Percentiles rank a stretch among this genome's conserved stretches.
phyloP scores from a whole-genome alignment of 176 grass and related monocot genomes.

The Leersia perrieri region DNA sequence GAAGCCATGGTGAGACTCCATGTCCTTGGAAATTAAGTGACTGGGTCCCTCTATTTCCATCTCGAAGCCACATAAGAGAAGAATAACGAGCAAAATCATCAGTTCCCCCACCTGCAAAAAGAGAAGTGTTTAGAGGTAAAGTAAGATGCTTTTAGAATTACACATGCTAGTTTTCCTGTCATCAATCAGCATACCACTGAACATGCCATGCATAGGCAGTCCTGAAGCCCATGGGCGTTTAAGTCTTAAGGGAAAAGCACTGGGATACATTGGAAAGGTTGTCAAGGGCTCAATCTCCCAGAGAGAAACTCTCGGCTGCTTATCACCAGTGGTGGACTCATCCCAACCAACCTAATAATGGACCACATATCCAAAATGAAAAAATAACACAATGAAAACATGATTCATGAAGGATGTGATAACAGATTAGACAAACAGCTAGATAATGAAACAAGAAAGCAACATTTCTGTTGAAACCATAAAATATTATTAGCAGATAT shows the following conservation, averaged over 20 bases:
- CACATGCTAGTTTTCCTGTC: not conserved
- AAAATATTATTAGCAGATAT: not conserved
- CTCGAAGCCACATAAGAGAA: constrained; percentile 77
- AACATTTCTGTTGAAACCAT: not conserved
- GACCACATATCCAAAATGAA: constrained; percentile 2
- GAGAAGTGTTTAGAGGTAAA: not conserved
- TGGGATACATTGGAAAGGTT: constrained; percentile 95
- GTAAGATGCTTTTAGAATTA: constrained; percentile 2
- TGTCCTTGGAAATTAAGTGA: constrained; percentile 83
- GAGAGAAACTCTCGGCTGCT: constrained; percentile 81
- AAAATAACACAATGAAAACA: not conserved
- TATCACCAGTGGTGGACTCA: constrained; percentile 92
- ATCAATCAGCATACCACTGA: constrained; percentile 41
- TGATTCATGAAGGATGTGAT: not conserved
- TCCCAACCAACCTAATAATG: constrained; percentile 99
- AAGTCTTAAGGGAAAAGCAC: constrained; percentile 80
- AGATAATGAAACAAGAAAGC: constrained; percentile 11
- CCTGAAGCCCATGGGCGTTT: constrained; percentile 89
- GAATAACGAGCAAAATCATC: constrained; percentile 61
- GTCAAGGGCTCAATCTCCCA: constrained; percentile 96
- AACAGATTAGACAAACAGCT: not conserved
- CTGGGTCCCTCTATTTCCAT: constrained; percentile 58
- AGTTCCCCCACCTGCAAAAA: constrained; percentile 58
- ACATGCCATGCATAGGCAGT: constrained; percentile 62
- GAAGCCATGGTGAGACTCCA: constrained; percentile 71